These are phyloP conservation scores for Alternaria solani DNA, from an alignment of 2,329 filamentous ascomycete species.

Conservation along the genomic window DNA sequence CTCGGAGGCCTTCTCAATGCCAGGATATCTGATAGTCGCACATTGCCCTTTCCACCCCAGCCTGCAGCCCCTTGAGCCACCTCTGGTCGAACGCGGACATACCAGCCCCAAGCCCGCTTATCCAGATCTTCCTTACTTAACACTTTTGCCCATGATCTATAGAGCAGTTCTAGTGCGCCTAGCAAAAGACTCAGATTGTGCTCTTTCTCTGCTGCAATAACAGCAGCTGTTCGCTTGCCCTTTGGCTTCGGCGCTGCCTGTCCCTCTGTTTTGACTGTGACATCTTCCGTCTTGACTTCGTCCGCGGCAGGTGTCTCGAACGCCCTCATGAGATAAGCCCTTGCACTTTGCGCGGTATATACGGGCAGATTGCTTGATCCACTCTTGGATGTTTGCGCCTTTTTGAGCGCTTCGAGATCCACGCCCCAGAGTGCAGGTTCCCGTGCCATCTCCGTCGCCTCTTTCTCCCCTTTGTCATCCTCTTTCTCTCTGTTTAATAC, in stretches of 20 bases:
- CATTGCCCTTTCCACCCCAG: slow-evolving; percentile 81
- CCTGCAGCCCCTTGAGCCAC: slow-evolving; percentile 77
- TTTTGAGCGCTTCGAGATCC: slow-evolving; percentile 64
- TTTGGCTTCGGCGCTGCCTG: slow-evolving; percentile 29
- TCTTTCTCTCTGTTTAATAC: neutral
- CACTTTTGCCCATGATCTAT: slow-evolving; percentile 74
- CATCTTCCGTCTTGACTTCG: slow-evolving; percentile 28
- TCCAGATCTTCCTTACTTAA: slow-evolving; percentile 74
- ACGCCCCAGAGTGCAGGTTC: slow-evolving; percentile 66
- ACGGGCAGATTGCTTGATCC: slow-evolving; percentile 68
- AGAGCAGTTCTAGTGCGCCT: slow-evolving; percentile 74
- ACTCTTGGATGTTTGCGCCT: slow-evolving; percentile 47
- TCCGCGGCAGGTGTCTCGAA: slow-evolving; percentile 60
- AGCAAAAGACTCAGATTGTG: slow-evolving; percentile 74
- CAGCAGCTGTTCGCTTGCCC: slow-evolving; percentile 58
- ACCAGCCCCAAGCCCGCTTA: slow-evolving; percentile 81
- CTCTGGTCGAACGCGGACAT: slow-evolving; percentile 76
- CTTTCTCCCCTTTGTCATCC: neutral
- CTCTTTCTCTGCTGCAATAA: slow-evolving; percentile 68
- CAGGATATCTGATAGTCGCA: slow-evolving; percentile 71
- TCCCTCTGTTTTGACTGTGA: slow-evolving; percentile 16
- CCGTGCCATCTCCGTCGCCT: slow-evolving; percentile 30
- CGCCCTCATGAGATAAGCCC: slow-evolving; percentile 64
- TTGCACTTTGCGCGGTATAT: slow-evolving; percentile 74
- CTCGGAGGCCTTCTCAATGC: slow-evolving; percentile 31